Conservation (phyloP, 1,139 yeast species). For the Yamadazyma aaseri region DNA sequence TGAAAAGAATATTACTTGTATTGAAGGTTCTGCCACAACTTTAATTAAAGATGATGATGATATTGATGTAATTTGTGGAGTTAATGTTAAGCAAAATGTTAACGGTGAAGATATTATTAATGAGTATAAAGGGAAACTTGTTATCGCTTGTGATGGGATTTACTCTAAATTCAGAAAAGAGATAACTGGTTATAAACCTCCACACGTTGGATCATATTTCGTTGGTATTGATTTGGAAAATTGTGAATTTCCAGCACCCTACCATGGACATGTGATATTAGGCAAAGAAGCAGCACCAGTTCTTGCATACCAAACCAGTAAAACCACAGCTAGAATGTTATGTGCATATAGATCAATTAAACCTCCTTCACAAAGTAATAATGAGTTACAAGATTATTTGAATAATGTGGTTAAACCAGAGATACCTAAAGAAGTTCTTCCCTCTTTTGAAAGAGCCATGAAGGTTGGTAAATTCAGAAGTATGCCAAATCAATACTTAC, state of each 20-base stretch:
- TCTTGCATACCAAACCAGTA: conserved; percentile 81
- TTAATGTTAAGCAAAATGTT: conserved; percentile 38
- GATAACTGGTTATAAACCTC: conserved; percentile 54
- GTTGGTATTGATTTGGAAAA: conserved; percentile 76
- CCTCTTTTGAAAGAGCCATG: conserved; percentile 57
- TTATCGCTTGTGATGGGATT: conserved; percentile 89
- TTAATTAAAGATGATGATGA: conserved; percentile 51
- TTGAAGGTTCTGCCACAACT: conserved; percentile 79
- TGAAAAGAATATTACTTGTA: conserved; percentile 69
- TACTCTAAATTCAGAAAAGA: conserved; percentile 89
- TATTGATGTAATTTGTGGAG: conserved; percentile 63
- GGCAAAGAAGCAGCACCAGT: conserved; percentile 82
- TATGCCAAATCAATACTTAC: conserved; percentile 92
- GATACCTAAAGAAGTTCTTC: conserved; percentile 62
- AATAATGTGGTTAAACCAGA: conserved; percentile 59
- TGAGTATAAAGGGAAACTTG: conserved; percentile 57
- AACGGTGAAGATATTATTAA: conserved; percentile 17
- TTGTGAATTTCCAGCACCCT: conserved; percentile 67
- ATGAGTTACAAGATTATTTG: conserved; percentile 63
- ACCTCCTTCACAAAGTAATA: conserved; percentile 65
- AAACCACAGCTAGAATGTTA: conserved; percentile 78
- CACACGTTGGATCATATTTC: conserved; percentile 77
- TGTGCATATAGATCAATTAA: conserved; percentile 80
- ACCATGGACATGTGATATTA: conserved; percentile 87
- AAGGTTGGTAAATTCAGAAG: conserved; percentile 57